Evolutionary conservation across 2,329 filamentous ascomycete genomes (phyloP).

Genomic region (Penicillium sp.): DNA sequence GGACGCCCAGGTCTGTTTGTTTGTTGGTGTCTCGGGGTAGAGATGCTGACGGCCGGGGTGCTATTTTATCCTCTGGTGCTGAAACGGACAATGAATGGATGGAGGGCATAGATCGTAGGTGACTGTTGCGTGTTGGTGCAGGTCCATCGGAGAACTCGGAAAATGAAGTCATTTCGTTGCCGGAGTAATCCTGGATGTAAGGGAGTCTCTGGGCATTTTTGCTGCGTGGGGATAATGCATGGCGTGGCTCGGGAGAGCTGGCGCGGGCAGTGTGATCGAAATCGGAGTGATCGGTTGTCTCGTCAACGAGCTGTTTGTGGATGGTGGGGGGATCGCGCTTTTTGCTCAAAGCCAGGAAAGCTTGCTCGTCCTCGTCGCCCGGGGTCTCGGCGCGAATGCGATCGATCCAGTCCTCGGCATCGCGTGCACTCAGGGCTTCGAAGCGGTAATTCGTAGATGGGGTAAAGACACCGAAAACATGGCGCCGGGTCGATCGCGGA

Average conservation of each 20-base stretch:
- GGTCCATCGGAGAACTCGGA: constrained; percentile 77
- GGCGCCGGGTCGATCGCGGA: constrained; percentile 78
- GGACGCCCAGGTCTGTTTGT: constrained; percentile 52
- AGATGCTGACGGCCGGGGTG: constrained; percentile 19
- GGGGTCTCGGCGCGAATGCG: constrained; percentile 75
- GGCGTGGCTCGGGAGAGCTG: constrained; percentile 37
- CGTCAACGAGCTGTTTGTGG: constrained; percentile 34
- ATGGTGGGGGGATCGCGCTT: constrained; percentile 20
- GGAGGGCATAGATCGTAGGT: constrained; percentile 30
- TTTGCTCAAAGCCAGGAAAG: constrained; percentile 57
- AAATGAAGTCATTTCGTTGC: constrained; percentile 69
- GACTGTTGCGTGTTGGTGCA: constrained; percentile 24
- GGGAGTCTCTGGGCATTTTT: constrained; percentile 29
- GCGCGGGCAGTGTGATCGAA: constrained; percentile 34
- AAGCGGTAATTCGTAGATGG: constrained; percentile 89
- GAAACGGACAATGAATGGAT: constrained; percentile 31
- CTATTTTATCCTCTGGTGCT: constrained; percentile 30
- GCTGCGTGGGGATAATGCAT: constrained; percentile 28
- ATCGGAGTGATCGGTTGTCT: constrained; percentile 45
- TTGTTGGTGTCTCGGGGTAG: constrained; percentile 59
- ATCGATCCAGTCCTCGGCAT: constrained; percentile 83
- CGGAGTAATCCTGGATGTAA: constrained; percentile 56
- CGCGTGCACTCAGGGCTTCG: constrained; percentile 68
- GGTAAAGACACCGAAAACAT: constrained; percentile 91
- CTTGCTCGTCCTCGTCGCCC: constrained; percentile 84